Conservation (phyloP, 1,139 yeast species). For the Yamadazyma songkhlaensis region DNA sequence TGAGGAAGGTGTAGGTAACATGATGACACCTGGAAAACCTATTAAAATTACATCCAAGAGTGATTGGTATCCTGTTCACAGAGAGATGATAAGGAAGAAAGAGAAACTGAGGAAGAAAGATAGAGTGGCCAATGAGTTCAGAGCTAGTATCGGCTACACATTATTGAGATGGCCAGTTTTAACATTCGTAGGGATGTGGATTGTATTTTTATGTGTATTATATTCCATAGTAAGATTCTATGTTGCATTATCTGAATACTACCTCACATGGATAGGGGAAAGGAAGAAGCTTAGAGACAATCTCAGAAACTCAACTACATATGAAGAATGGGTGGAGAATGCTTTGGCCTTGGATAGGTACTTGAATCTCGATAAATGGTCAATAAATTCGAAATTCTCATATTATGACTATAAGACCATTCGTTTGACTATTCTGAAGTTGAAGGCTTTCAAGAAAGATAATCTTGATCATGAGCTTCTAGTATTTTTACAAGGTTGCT, state of each 20-base stretch:
- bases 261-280: constrained; percentile 59
- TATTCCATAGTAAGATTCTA: constrained; percentile 57
- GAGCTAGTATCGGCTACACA: constrained; percentile 48
- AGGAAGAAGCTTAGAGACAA: constrained; percentile 48
- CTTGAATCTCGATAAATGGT: constrained; percentile 65
- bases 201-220: constrained; percentile 42
- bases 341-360: constrained; percentile 58
- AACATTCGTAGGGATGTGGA: constrained; percentile 52
- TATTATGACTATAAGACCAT: constrained; percentile 69
- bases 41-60: constrained; percentile 53
- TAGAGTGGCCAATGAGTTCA: constrained; percentile 39
- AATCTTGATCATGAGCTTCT: constrained; percentile 46
- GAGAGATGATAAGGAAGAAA: constrained; percentile 6
- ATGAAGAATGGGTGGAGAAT: constrained; percentile 60
- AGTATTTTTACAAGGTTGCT: constrained; percentile 61
- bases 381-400: constrained; percentile 56
- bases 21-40: constrained; percentile 5
- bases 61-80: constrained; percentile 64
- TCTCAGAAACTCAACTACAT: constrained; percentile 47
- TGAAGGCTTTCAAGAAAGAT: constrained; percentile 33
- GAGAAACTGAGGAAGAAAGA: constrained; percentile 9
- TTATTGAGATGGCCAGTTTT: constrained; percentile 67
- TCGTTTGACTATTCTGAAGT: constrained; percentile 44
- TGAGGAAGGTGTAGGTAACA: constrained; percentile 2
- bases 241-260: constrained; percentile 63